phyloP scores from a whole-genome alignment of 2,329 filamentous ascomycete genomes.

The Xenoacremonium recifei region DNA sequence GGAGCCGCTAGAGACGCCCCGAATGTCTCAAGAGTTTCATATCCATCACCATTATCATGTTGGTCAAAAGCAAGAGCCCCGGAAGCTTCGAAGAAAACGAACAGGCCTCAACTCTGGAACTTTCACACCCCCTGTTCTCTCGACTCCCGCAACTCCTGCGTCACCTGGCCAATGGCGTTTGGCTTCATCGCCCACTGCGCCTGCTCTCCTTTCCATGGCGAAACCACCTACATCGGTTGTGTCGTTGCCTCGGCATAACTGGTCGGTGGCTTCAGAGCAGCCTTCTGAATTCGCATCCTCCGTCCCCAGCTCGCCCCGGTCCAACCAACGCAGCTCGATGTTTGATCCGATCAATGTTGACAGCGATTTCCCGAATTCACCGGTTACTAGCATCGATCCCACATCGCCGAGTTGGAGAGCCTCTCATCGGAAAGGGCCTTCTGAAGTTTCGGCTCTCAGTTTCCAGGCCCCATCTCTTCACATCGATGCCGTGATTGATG shows the following conservation, averaged over 20 bases:
- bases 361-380: constrained; percentile 75
- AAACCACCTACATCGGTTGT: constrained; percentile 51
- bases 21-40: constrained; percentile 71
- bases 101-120: constrained; percentile 60
- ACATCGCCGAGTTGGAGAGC: constrained; percentile 58
- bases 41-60: constrained; percentile 94
- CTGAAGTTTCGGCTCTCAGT: constrained; percentile 54
- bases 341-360: constrained; percentile 66
- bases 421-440: constrained; percentile 53
- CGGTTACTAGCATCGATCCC: constrained; percentile 72
- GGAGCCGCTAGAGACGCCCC: constrained; percentile 40
- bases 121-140: constrained; percentile 53
- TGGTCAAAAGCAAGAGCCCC: constrained; percentile 57
- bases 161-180: constrained; percentile 36
- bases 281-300: constrained; percentile 71
- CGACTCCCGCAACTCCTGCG: constrained; percentile 42
- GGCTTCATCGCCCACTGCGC: constrained; percentile 37
- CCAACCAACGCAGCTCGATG: constrained; percentile 69
- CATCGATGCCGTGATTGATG: constrained; percentile 30
- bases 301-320: constrained; percentile 76
- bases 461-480: constrained; percentile 38
- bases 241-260: constrained; percentile 51
- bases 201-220: constrained; percentile 42
- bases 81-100: constrained; percentile 71
- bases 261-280: constrained; percentile 54